These are phyloP conservation scores for Pulveroboletus sp. DNA, from an alignment of 768 basidiomycete genomes.

Conservation along the genomic window DNA sequence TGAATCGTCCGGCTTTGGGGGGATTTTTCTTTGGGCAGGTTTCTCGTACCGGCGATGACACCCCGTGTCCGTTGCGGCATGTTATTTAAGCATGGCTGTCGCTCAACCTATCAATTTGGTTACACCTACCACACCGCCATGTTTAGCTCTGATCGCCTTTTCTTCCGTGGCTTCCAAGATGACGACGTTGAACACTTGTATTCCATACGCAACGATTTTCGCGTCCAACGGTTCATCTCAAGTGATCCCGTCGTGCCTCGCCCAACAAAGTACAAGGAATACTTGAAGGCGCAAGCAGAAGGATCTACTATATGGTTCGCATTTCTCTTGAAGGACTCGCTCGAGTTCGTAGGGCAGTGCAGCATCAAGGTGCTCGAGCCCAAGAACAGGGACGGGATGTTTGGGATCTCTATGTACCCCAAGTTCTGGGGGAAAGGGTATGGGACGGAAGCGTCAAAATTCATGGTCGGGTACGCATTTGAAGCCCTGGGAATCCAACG, in stretches of 20 bases:
- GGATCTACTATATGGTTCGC: conserved; percentile 9
- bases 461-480: conserved; percentile 33
- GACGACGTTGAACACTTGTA: conserved; percentile 3
- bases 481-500: conserved; percentile 27
- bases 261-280: conserved; percentile 5
- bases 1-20: too few species aligned
- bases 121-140: background rate
- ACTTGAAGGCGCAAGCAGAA: conserved; percentile 7
- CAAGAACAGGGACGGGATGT: conserved; percentile 26
- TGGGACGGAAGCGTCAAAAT: conserved; percentile 33
- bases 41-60: background rate
- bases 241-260: background rate
- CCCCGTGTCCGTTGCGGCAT: background rate
- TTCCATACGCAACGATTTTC: conserved; percentile 3
- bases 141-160: conserved; percentile 10
- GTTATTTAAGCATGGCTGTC: background rate
- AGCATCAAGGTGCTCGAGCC: conserved; percentile 12
- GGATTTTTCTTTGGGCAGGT: too few species aligned
- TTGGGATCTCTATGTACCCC: conserved; percentile 20
- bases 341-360: conserved; percentile 10
- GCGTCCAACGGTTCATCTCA: conserved; percentile 9
- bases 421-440: conserved; percentile 34
- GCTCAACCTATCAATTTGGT: background rate
- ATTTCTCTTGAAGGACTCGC: conserved; percentile 3
- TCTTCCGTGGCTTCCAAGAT: conserved; percentile 9